A percentile compares a stretch with the other conserved stretches of the same genome.
Evolutionary conservation across 768 basidiomycete species (phyloP).

Genomic region (Plicaturopsis crispa): DNA sequence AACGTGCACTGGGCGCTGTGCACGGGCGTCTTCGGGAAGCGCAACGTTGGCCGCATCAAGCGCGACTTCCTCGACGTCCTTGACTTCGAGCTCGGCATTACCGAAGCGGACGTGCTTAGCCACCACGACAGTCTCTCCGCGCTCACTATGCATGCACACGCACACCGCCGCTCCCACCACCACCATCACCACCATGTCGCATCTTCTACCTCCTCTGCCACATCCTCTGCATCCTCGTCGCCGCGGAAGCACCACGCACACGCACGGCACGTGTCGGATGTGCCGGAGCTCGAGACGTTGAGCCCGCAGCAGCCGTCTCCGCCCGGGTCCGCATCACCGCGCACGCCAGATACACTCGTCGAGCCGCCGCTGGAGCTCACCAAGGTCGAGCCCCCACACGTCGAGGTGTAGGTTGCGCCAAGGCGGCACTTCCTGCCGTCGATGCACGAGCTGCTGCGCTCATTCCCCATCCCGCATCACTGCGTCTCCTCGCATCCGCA

Average conservation of each 20-base stretch:
- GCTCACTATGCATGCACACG: slow-evolving; percentile 16
- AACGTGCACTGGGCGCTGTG: slow-evolving; percentile 89
- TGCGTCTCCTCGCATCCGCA: too few species aligned
- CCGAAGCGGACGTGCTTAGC: slow-evolving; percentile 54
- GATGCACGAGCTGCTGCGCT: too few species aligned
- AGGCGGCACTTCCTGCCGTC: too few species aligned
- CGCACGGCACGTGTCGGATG: slow-evolving; percentile 11
- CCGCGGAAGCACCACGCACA: slow-evolving; percentile 22
- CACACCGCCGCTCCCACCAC: slow-evolving; percentile 12
- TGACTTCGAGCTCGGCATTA: slow-evolving; percentile 63
- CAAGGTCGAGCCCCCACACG: too few species aligned
- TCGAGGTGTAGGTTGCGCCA: too few species aligned
- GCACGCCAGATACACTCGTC: slow-evolving; percentile 19
- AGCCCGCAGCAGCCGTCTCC: slow-evolving; percentile 31
- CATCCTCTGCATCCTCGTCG: slow-evolving; percentile 25
- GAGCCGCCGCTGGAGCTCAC: slow-evolving; percentile 13
- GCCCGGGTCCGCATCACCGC: slow-evolving; percentile 23
- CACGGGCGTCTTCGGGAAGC: slow-evolving; percentile 75
- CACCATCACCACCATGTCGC: slow-evolving; percentile 13
- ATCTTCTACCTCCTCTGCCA: slow-evolving; percentile 29
- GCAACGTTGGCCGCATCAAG: slow-evolving; percentile 75
- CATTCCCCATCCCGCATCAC: too few species aligned
- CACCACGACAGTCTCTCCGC: slow-evolving; percentile 30
- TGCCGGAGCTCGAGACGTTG: slow-evolving; percentile 39
- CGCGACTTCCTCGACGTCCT: slow-evolving; percentile 77